Base-by-base conservation (phyloP, 805 yeast species). In the Zygoascus biomembranicola region DNA sequence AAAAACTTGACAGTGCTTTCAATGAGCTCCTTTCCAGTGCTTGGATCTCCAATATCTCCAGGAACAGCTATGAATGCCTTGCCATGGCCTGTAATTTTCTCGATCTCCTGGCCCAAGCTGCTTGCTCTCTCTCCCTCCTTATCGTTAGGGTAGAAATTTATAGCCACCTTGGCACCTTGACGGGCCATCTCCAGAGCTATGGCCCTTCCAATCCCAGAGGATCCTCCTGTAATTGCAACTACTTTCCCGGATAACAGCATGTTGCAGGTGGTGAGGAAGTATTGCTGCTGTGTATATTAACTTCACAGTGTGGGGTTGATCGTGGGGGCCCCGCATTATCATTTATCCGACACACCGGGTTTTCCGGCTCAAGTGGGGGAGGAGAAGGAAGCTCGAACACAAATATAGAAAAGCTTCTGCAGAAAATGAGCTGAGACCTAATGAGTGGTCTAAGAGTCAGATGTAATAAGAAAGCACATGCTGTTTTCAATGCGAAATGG, bases 91-190 rank as follows among this genome's bases (percentile, higher is more conserved):
- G 31, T 47, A 19, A 61, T 48, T 37, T 43, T 35, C 8, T 63
- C 68, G 32, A 70, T 63, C 37, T 65, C 70, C 20, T 53, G 37
- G 26, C 54, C 69, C 59, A 88, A 82, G 66, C 84, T 90, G 14
- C 77, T 73, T 10, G 85, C 95, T 47, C 82, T 84, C 19, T 72
- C 61, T 26, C 72, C 63, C 5, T 95, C 87, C 65, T 82, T 84
- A 9, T 53, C 53, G 28, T 6, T 23, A 4, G 28, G 28, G 28
- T 23, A 23, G 28, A 23, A 23, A 6, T 23, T 23, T 23, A 57
- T 66, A 51, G 69, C 69, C 9, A 73, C 68, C n/a, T 74, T 75
- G 43, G 78, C 78, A 18, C 74, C 75, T 10, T 71, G 66, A 52
- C 67, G 67, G 4, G 79, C 81, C 47, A 76, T 66, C 28, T 76